These are phyloP conservation scores for Cicer arietinum DNA, from an alignment of 306 rosid genomes.

Conservation along the genomic window DNA sequence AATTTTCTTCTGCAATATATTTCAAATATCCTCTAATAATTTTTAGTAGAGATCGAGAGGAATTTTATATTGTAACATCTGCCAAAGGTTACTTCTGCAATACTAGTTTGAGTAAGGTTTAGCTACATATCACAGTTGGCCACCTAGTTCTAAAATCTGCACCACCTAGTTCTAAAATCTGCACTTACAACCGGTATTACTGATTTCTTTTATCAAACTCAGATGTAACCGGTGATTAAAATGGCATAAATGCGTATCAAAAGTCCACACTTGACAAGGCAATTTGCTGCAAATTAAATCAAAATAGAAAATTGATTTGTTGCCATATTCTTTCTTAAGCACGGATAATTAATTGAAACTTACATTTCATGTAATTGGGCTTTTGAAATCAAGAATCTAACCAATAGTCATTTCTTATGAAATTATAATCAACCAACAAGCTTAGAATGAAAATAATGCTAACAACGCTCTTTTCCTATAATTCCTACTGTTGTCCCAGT, in stretches of 20 bases:
- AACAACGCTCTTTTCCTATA: background rate
- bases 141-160: background rate
- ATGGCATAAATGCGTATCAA: no score
- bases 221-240: no score
- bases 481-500: background rate
- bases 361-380: no score
- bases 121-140: background rate
- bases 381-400: no score
- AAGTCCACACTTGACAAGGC: no score
- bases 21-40: background rate
- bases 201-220: background rate
- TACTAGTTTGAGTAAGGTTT: background rate
- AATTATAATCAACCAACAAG: background rate
- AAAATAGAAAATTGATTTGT: no score
- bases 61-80: background rate
- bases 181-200: background rate
- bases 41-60: background rate
- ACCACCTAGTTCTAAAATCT: background rate
- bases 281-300: no score
- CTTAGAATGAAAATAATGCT: background rate
- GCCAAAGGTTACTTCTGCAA: background rate
- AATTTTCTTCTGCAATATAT: background rate
- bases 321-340: no score
- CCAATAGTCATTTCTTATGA: no score
- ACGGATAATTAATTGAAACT: no score